A percentile compares a stretch with the other conserved stretches of the same genome.
Evolutionary conservation across 306 rosid species (phyloP).

Genomic region (Adenanthera pavonina): DNA sequence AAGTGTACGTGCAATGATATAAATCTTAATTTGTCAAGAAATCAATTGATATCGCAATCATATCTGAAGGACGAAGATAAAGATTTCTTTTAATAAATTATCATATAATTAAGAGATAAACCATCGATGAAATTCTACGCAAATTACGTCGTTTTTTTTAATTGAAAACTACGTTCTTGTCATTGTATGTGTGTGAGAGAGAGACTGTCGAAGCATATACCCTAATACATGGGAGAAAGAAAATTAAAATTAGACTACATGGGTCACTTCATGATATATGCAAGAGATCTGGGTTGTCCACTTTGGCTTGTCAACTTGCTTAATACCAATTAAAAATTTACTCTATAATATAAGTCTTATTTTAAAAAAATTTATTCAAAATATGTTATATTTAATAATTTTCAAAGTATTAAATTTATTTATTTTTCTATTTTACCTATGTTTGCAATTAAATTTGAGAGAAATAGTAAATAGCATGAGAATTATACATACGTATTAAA

Average conservation of each 20-base stretch:
- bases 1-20: too few relatives aligned
- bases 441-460: too few relatives aligned
- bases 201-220: not conserved
- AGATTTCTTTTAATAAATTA: not conserved
- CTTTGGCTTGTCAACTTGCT: slow-evolving; percentile 23
- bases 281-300: not conserved
- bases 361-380: too few relatives aligned
- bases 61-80: not conserved
- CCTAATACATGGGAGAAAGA: not conserved
- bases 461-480: too few relatives aligned
- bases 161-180: too few relatives aligned
- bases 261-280: not conserved
- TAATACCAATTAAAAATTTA: too few relatives aligned
- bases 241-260: not conserved
- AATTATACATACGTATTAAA: too few relatives aligned
- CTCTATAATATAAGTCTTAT: too few relatives aligned
- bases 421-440: too few relatives aligned
- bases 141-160: not conserved
- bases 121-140: not conserved
- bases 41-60: not conserved
- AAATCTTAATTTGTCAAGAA: too few relatives aligned
- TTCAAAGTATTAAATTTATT: too few relatives aligned
- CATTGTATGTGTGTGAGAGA: too few relatives aligned
- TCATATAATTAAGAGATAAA: not conserved
- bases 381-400: not conserved